phyloP scores from a whole-genome alignment of 2,329 filamentous ascomycete genomes.

The Pseudocercospora musae region DNA sequence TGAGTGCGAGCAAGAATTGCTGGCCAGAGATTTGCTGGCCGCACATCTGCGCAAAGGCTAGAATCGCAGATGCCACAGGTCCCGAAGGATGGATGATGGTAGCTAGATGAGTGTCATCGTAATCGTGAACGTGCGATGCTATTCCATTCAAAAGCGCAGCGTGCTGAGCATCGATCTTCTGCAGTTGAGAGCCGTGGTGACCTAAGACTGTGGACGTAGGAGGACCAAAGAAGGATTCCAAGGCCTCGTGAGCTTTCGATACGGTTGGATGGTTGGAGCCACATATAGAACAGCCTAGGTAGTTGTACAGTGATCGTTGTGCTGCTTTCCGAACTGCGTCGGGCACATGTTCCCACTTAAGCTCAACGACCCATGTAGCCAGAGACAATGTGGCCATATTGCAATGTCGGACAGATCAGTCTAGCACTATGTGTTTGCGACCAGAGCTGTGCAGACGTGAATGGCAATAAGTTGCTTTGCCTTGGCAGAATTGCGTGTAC shows the following conservation, averaged over 20 bases:
- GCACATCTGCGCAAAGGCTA: slow-evolving; percentile 46
- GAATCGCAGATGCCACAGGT: slow-evolving; percentile 49
- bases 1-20: slow-evolving; percentile 52
- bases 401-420: not conserved
- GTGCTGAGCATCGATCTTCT: slow-evolving; percentile 46
- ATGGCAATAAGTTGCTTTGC: not conserved
- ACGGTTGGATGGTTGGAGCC: slow-evolving; percentile 49
- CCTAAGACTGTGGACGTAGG: slow-evolving; percentile 39
- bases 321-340: slow-evolving; percentile 44
- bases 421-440: not conserved
- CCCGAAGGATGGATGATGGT: slow-evolving; percentile 57
- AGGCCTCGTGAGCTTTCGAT: slow-evolving; percentile 36
- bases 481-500: not conserved
- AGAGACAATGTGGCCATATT: slow-evolving; percentile 48
- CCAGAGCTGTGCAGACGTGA: not conserved
- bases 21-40: slow-evolving; percentile 40
- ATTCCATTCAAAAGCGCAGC: slow-evolving; percentile 55
- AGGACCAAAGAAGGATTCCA: slow-evolving; percentile 39
- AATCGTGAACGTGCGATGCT: slow-evolving; percentile 55
- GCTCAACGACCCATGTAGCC: slow-evolving; percentile 47
- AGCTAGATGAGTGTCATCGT: slow-evolving; percentile 56
- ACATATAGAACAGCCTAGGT: slow-evolving; percentile 53
- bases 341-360: slow-evolving; percentile 44
- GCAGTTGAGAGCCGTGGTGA: slow-evolving; percentile 27
- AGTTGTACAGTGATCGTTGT: slow-evolving; percentile 52